phyloP scores from a whole-genome alignment of 352 stramenopile genomes.

The Pythium apleroticum region DNA sequence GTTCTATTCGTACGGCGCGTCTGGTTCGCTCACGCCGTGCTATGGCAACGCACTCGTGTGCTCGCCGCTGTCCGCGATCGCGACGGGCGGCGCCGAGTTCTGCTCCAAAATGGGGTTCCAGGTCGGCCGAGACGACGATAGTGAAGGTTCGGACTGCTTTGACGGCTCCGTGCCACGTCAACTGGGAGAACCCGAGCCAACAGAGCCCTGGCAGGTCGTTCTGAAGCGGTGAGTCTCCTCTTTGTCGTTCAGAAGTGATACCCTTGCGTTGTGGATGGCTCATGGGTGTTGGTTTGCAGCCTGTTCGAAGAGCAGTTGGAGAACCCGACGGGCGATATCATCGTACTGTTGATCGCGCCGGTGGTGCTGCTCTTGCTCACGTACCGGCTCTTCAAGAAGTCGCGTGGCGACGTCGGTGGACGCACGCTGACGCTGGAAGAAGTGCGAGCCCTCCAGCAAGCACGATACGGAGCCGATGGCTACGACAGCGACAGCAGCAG shows the following conservation, averaged over 20 bases:
- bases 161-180: constrained; percentile 71
- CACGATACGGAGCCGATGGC: constrained; percentile 50
- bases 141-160: constrained; percentile 78
- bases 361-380: constrained; percentile 52
- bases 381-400: constrained; percentile 46
- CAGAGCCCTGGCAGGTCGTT: constrained; percentile 53
- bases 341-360: constrained; percentile 61
- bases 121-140: constrained; percentile 59
- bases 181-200: constrained; percentile 52
- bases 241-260: background rate
- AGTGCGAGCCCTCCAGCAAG: constrained; percentile 70
- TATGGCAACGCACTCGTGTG: constrained; percentile 84
- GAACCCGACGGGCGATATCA: constrained; percentile 67
- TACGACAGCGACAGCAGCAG: constrained; percentile 55
- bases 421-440: constrained; percentile 69
- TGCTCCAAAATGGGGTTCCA: constrained; percentile 82
- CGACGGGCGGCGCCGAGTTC: constrained; percentile 53
- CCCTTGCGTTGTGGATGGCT: background rate
- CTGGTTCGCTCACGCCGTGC: constrained; percentile 64
- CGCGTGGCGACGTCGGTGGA: constrained; percentile 38
- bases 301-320: constrained; percentile 69
- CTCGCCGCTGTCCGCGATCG: constrained; percentile 65
- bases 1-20: constrained; percentile 67
- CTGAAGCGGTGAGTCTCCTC: constrained; percentile 32
- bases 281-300: constrained; percentile 16